Evolutionary conservation across 768 basidiomycete genomes (phyloP).

Genomic region (Mycena galopus): DNA sequence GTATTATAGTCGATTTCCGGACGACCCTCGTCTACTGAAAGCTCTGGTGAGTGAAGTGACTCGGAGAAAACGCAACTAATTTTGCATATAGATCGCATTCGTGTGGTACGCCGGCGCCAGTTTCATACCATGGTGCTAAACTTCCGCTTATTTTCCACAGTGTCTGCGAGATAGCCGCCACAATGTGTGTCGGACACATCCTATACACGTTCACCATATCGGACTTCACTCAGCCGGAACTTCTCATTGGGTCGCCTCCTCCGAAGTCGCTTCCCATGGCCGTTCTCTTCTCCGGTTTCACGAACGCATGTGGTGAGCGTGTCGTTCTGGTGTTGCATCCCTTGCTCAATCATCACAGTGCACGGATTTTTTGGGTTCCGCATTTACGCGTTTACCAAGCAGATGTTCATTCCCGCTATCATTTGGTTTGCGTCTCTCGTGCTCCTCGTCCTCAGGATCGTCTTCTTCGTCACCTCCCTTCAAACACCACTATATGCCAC

Average conservation of each 20-base stretch:
- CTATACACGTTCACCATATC: not conserved
- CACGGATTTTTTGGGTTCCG: not conserved
- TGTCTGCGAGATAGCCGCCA: not conserved
- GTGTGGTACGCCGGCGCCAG: not conserved
- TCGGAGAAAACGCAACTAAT: not conserved
- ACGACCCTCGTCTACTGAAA: not conserved
- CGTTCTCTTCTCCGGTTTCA: not conserved
- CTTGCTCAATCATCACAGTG: not conserved
- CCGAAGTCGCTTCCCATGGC: not conserved
- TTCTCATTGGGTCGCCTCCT: not conserved
- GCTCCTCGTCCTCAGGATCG: not conserved
- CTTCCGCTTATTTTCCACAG: not conserved
- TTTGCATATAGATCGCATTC: not conserved
- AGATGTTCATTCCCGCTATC: not conserved
- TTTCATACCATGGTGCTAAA: no score
- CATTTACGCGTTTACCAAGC: not conserved
- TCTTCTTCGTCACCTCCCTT: not conserved
- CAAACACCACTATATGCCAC: not conserved
- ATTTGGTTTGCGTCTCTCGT: not conserved
- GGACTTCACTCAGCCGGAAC: slow-evolving; percentile 3
- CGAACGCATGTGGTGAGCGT: not conserved
- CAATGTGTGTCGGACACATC: not conserved
- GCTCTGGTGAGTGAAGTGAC: not conserved
- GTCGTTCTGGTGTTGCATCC: not conserved
- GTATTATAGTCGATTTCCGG: no score